Evolutionary conservation across 139 green algal species (phyloP), one percentile per base, ranked within the genome.

Genomic region (Ostreobium quekettii): DNA sequence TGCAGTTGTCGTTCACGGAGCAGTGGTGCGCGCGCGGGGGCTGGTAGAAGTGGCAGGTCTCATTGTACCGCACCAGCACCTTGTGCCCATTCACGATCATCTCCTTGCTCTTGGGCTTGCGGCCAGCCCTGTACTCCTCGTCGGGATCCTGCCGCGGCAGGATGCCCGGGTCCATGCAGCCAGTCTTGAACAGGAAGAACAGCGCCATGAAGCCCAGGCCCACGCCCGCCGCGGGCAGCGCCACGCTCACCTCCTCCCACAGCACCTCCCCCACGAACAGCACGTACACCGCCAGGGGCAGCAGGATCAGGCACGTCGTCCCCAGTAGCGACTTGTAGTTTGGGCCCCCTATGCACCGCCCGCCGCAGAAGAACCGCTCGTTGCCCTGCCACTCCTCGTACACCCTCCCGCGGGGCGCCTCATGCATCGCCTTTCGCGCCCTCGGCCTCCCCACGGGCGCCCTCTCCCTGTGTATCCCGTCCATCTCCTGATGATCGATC

Each of bases 1-100:
- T 89, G 77, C 93, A 98, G 82, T 96, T 96, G 83, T 98, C 90
- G 67, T 90, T 96, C 8, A 97, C 87, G 11, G 80, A 88, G 72
- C 93, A 98, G 83, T 98, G 93, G 65, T 86, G 88, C 48, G 85
- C 90, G n/a, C 93, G 80, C 2, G 93, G 93, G 15, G 93, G 91
- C 65, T 91, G 86, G 81, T 96, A 98, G 66, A 97, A 86, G 77
- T 90, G 82, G 71, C 81, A 87, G 8, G 86, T 93, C 61, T 95
- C 83, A 39, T 87, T 89, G 74, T 90, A 91, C 38, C 76, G 82
- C 36, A 91, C 82, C 37, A 83, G 76, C 6, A 95, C 83, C 33
- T 67, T 74, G 58, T 87, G 76, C 11, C 82, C 79, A 57, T 93
- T 91, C 2, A 91, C 79, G 22, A 74, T 47, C 4, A 81, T 72